Conservation (phyloP, 1,284 basidiomycete genomes). For the Lentinus polychrous region DNA sequence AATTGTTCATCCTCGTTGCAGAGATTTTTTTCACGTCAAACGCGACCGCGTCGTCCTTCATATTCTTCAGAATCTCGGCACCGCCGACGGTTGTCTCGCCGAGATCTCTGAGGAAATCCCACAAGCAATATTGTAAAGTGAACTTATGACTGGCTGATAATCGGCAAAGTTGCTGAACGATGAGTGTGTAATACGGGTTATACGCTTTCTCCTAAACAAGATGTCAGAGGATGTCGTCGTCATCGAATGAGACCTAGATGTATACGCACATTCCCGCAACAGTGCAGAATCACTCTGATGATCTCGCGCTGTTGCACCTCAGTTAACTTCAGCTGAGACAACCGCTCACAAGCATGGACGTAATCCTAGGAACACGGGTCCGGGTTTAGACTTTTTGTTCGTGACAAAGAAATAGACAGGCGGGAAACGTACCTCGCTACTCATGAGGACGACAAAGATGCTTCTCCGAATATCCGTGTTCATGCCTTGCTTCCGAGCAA, state of each 20-base stretch:
- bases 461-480: constrained; percentile 92
- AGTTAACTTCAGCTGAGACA: constrained; percentile 77
- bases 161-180: constrained; percentile 69
- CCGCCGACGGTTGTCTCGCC: constrained; percentile 84
- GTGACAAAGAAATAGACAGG: neutral
- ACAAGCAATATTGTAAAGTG: constrained; percentile 92
- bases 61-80: constrained; percentile 63
- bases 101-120: constrained; percentile 94
- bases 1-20: constrained; percentile 48
- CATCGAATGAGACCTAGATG: neutral
- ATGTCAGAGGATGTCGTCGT: neutral
- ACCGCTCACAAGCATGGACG: constrained; percentile 83
- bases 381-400: neutral
- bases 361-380: constrained; percentile 63
- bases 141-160: constrained; percentile 81
- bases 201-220: constrained; percentile 74
- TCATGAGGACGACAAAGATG: constrained; percentile 92
- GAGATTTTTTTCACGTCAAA: constrained; percentile 55
- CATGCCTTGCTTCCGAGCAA: constrained; percentile 95
- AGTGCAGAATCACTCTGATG: constrained; percentile 87
- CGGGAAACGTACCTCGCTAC: constrained; percentile 67
- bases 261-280: constrained; percentile 77
- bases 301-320: constrained; percentile 95
- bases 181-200: constrained; percentile 94
- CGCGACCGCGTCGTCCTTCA: constrained; percentile 40